Evolutionary conservation across 2,329 filamentous ascomycete genomes (phyloP).

Genomic region (Triangularia setosa): DNA sequence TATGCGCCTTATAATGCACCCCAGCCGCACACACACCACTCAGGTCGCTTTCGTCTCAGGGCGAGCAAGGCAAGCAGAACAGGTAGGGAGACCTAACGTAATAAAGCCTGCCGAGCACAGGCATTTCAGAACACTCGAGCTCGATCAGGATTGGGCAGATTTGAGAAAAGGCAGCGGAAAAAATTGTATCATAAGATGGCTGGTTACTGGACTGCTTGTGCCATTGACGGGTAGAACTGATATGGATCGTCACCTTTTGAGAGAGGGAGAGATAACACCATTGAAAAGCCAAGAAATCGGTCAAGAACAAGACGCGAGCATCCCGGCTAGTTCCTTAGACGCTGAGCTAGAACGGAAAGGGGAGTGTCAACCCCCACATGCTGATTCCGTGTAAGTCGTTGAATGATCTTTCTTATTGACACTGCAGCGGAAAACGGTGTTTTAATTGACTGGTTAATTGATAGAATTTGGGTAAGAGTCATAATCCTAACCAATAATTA

Average conservation of each 20-base stretch:
- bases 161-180: neutral
- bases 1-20: constrained; percentile 14
- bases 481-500: too few species aligned
- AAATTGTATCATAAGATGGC: constrained; percentile 10
- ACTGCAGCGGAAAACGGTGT: neutral
- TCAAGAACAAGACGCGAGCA: neutral
- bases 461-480: too few species aligned
- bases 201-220: neutral
- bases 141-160: constrained; percentile 5
- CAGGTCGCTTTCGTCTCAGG: neutral
- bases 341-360: neutral
- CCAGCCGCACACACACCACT: constrained; percentile 3
- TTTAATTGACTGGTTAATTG: neutral
- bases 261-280: neutral
- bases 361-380: neutral
- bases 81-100: neutral
- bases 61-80: constrained; percentile 1
- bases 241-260: neutral
- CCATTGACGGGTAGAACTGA: neutral
- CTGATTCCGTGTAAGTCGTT: neutral
- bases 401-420: neutral
- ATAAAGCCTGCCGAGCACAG: neutral
- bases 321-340: neutral
- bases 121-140: neutral
- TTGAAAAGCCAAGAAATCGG: neutral